Evolutionary conservation across 2,329 filamentous ascomycete genomes (phyloP).

Genomic region (Trichoderma pleuroti): DNA sequence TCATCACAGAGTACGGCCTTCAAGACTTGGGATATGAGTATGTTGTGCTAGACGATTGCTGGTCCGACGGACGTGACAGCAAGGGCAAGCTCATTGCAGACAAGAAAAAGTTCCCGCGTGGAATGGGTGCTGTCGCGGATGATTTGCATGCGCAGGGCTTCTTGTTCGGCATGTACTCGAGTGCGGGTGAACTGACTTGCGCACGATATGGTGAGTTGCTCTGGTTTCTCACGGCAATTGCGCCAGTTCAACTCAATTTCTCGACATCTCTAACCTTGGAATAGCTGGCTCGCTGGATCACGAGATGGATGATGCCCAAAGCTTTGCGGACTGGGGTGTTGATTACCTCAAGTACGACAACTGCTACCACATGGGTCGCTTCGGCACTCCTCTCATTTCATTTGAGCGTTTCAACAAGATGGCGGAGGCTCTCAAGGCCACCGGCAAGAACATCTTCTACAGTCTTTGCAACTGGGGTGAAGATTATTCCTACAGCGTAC

Average conservation of each 20-base stretch:
- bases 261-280: constrained; percentile 20
- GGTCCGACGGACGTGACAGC: constrained; percentile 29
- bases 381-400: constrained; percentile 15
- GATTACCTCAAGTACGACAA: constrained; percentile 54
- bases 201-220: constrained; percentile 28
- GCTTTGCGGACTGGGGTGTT: constrained; percentile 50
- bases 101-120: constrained; percentile 35
- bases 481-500: constrained; percentile 11
- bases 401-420: constrained; percentile 25
- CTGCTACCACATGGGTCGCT: constrained; percentile 30
- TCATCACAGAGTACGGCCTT: constrained; percentile 28
- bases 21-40: constrained; percentile 30
- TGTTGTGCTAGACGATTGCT: constrained; percentile 36
- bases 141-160: constrained; percentile 35
- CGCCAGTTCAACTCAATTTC: not conserved
- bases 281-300: constrained; percentile 46
- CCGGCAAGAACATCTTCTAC: constrained; percentile 32
- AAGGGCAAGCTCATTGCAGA: constrained; percentile 31
- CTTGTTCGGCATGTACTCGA: constrained; percentile 39
- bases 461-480: constrained; percentile 36
- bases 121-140: constrained; percentile 35
- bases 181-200: constrained; percentile 47
- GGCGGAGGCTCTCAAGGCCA: constrained; percentile 33
- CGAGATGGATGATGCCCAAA: constrained; percentile 50
- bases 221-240: not conserved